Evolutionary conservation across 2,329 filamentous ascomycete species (phyloP).

Genomic region (Epichloe sibirici): DNA sequence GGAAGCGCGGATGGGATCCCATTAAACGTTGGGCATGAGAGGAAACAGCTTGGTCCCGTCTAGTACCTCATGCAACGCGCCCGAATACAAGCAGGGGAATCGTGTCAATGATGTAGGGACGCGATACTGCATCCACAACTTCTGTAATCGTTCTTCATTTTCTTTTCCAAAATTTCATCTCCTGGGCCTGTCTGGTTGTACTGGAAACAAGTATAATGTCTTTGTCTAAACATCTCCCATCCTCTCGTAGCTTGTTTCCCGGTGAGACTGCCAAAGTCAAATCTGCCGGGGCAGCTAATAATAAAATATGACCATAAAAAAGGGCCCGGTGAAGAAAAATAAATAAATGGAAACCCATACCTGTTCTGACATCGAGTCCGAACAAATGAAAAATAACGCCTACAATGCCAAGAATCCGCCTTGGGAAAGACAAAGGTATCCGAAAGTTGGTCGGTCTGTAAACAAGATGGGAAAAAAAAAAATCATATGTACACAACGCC

Average conservation of each 20-base stretch:
- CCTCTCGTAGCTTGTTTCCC: not conserved
- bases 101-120: not conserved
- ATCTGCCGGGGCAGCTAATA: not conserved
- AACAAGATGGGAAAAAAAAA: not conserved
- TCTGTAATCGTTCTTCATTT: not conserved
- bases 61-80: too few relatives aligned
- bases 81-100: too few relatives aligned
- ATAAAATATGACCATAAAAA: not conserved
- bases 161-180: not conserved
- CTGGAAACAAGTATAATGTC: not conserved
- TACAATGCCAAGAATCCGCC: slow-evolving; percentile 16
- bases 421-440: slow-evolving; percentile 13
- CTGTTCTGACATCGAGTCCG: not conserved
- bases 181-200: not conserved
- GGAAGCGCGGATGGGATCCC: too few relatives aligned
- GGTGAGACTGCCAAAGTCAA: slow-evolving; percentile 3
- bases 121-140: not conserved
- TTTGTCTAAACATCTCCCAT: slow-evolving; percentile 3
- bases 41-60: too few relatives aligned
- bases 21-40: too few relatives aligned
- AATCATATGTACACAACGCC: slow-evolving; percentile 17
- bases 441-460: slow-evolving; percentile 5
- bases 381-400: slow-evolving; percentile 12
- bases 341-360: not conserved
- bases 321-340: not conserved